Conservation (phyloP, 2,329 filamentous ascomycete species). For the Aspergillus cejpii region DNA sequence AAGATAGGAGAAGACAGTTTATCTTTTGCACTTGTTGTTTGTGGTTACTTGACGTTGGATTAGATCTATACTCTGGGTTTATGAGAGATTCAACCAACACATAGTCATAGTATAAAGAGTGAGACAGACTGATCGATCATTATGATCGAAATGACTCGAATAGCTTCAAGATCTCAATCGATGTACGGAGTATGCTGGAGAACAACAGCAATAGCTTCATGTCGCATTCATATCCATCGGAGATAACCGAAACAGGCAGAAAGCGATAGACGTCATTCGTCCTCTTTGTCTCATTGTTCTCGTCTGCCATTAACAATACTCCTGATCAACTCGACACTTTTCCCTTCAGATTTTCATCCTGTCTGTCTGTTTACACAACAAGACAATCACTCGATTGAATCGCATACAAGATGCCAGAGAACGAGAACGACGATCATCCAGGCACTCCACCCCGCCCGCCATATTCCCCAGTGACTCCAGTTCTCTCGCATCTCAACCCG, state of each 20-base stretch:
- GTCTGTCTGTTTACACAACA: not conserved
- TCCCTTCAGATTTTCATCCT: not conserved
- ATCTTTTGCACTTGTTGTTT: no score
- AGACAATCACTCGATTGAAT: not conserved
- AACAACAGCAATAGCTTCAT: not conserved
- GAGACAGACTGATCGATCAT: no score
- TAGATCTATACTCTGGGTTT: no score
- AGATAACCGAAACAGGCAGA: constrained; percentile 13
- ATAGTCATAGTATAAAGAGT: no score
- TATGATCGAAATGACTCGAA: no score
- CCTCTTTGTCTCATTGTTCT: not conserved
- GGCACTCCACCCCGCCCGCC: constrained; percentile 41
- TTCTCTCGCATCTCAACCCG: constrained; percentile 34
- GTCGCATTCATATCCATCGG: not conserved
- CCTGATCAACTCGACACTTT: not conserved
- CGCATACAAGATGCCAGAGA: constrained; percentile 20
- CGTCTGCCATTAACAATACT: not conserved
- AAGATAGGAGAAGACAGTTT: no score
- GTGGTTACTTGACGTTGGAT: no score
- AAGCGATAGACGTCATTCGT: constrained; percentile 12
- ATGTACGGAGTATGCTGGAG: no score
- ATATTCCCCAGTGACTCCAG: constrained; percentile 44
- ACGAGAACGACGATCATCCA: constrained; percentile 20
- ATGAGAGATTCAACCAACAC: no score
- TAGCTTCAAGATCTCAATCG: no score